phyloP scores from a whole-genome alignment of 108 stramenopile species.

The Stephanodiscus minutulus region DNA sequence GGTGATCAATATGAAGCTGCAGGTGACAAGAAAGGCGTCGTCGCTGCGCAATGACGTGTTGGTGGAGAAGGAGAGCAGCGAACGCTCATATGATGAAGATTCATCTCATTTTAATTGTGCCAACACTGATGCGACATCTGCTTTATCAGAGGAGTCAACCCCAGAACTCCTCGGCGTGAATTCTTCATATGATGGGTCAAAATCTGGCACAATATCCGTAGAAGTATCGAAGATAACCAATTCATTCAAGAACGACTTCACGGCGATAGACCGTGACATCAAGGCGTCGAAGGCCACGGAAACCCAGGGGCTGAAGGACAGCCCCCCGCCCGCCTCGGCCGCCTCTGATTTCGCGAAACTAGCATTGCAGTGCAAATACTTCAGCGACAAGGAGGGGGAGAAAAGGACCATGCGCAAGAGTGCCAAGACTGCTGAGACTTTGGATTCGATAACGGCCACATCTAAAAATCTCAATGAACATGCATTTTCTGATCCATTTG shows the following conservation, averaged over 20 bases:
- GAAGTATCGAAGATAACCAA: not conserved
- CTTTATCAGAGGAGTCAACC: not conserved
- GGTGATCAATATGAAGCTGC: slow-evolving; percentile 23
- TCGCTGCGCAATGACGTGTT: not conserved
- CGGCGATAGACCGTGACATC: no score
- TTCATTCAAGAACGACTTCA: not conserved
- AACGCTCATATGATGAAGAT: not conserved
- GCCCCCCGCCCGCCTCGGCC: no score
- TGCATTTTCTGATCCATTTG: not conserved
- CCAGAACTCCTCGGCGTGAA: not conserved
- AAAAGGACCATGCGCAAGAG: no score
- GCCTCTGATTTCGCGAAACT: no score
- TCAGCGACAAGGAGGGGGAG: no score
- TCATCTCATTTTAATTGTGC: no score
- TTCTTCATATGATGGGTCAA: not conserved
- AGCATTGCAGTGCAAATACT: no score
- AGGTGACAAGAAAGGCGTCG: slow-evolving; percentile 3
- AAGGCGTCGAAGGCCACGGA: no score
- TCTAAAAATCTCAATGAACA: not conserved
- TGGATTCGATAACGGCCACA: no score
- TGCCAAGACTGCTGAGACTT: no score
- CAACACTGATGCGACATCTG: not conserved
- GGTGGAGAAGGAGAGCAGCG: not conserved
- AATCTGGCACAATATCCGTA: not conserved
- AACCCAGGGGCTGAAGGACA: no score